Conservation (phyloP, 164 flowering plant species). For the Kingdonia uniflora region DNA sequence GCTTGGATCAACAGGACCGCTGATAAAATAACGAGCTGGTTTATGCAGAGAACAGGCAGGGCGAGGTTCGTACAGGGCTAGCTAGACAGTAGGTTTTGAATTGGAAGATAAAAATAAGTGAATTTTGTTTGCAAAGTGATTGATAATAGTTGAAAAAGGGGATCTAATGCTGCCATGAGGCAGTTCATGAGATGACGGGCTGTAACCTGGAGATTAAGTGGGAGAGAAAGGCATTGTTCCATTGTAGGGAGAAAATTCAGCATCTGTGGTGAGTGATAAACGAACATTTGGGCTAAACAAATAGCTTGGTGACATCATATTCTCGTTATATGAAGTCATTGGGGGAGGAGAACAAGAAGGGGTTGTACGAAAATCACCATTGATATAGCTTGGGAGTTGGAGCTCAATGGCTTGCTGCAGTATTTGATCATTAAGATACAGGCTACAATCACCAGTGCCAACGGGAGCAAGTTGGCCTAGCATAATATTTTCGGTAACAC, state of each 20-base stretch:
- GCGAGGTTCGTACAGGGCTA: conserved; percentile 70
- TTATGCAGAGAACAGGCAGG: conserved; percentile 77
- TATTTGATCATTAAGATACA: conserved; percentile 87
- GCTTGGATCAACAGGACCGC: conserved; percentile 47
- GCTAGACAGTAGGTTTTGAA: conserved; percentile 31
- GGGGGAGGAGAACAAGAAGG: conserved; percentile 74
- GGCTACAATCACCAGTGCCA: conserved; percentile 94
- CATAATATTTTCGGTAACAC: conserved; percentile 96
- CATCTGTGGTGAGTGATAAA: conserved; percentile 63
- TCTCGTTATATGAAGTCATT: conserved; percentile 78
- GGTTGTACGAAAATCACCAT: conserved; percentile 88
- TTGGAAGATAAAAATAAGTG: too few species aligned
- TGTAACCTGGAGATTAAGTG: conserved; percentile 71
- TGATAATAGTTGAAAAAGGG: too few species aligned
- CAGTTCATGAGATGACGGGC: conserved; percentile 81
- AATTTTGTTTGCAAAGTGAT: too few species aligned
- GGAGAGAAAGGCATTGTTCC: conserved; percentile 91
- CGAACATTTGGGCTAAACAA: conserved; percentile 70
- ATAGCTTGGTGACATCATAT: conserved; percentile 85
- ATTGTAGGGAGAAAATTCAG: conserved; percentile 86
- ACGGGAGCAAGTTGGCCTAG: conserved; percentile 96
- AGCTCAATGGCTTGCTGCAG: conserved; percentile 85
- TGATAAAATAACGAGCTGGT: conserved; percentile 59
- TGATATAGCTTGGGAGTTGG: conserved; percentile 89
- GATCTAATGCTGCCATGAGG: too few species aligned